Evolutionary conservation across 2,329 filamentous ascomycete genomes (phyloP).

Genomic region (Sclerotinia nivalis): DNA sequence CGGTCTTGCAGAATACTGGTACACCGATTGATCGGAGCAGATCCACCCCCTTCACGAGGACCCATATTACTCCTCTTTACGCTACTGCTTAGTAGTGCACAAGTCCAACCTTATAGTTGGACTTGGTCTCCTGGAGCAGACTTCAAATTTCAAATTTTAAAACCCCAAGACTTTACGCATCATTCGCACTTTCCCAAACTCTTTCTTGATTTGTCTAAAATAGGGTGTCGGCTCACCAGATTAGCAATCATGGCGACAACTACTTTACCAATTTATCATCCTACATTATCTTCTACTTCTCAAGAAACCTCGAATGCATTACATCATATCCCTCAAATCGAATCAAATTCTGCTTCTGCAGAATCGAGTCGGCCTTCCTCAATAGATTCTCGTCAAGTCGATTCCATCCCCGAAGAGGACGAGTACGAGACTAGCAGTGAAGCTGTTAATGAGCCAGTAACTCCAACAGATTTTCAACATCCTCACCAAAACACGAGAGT

Average conservation of each 20-base stretch:
- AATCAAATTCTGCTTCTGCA: conserved; percentile 23
- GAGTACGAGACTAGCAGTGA: conserved; percentile 61
- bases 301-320: conserved; percentile 10
- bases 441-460: conserved; percentile 60
- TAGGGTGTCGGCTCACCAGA: background rate
- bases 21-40: background rate
- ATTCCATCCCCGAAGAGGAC: conserved; percentile 58
- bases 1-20: background rate
- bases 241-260: conserved; percentile 18
- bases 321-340: conserved; percentile 16
- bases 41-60: background rate
- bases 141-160: background rate
- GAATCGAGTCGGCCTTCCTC: conserved; percentile 31
- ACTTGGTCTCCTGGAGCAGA: background rate
- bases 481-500: conserved; percentile 53
- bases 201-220: background rate
- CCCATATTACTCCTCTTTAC: background rate
- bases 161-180: background rate
- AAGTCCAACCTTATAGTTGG: background rate
- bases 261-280: conserved; percentile 16
- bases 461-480: conserved; percentile 59
- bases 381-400: conserved; percentile 44
- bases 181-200: conserved; percentile 17
- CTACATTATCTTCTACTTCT: conserved; percentile 11
- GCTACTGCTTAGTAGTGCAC: background rate